Conservation (phyloP, 495 filamentous ascomycete genomes). For the Hypoxylon cercidicola region DNA sequence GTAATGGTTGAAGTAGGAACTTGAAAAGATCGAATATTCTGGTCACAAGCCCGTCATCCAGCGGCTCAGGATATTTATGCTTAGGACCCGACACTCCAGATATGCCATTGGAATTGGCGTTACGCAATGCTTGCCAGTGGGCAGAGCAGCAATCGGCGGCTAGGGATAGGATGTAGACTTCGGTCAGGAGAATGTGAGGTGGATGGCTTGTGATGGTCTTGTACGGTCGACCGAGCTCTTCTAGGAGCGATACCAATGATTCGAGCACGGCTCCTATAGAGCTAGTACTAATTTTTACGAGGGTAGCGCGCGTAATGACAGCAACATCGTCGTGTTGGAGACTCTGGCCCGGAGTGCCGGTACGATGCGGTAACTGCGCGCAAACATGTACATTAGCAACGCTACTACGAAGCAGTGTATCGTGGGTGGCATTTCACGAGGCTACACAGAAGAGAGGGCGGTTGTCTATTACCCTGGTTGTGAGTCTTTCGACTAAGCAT, state of each 20-base stretch:
- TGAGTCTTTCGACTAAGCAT: slow-evolving; percentile 71
- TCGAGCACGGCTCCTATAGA: slow-evolving; percentile 66
- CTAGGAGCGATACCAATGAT: slow-evolving; percentile 61
- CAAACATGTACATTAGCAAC: slow-evolving; percentile 27
- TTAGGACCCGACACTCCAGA: slow-evolving; percentile 20
- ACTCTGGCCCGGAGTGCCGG: slow-evolving; percentile 66
- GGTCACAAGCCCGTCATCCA: slow-evolving; percentile 51
- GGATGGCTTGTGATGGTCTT: slow-evolving; percentile 58
- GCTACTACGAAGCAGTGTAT: slow-evolving; percentile 1
- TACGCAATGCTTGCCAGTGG: slow-evolving; percentile 61
- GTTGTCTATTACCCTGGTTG: slow-evolving; percentile 62
- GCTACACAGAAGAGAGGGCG: slow-evolving; percentile 19
- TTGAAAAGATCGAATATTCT: slow-evolving; percentile 58
- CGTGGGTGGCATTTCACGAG: slow-evolving; percentile 10
- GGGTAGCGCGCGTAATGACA: slow-evolving; percentile 65
- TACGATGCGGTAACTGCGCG: slow-evolving; percentile 70
- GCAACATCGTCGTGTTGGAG: slow-evolving; percentile 71
- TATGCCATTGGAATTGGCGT: slow-evolving; percentile 40
- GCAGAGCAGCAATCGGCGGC: slow-evolving; percentile 71
- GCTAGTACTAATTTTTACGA: slow-evolving; percentile 67
- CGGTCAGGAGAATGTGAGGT: slow-evolving; percentile 66
- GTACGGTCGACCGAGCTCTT: slow-evolving; percentile 61
- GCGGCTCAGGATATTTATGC: slow-evolving; percentile 42
- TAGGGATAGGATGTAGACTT: slow-evolving; percentile 68
- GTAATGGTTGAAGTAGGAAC: slow-evolving; percentile 56